Conservation (phyloP, 129 eudicot genomes). For the Lactuca sativa region DNA sequence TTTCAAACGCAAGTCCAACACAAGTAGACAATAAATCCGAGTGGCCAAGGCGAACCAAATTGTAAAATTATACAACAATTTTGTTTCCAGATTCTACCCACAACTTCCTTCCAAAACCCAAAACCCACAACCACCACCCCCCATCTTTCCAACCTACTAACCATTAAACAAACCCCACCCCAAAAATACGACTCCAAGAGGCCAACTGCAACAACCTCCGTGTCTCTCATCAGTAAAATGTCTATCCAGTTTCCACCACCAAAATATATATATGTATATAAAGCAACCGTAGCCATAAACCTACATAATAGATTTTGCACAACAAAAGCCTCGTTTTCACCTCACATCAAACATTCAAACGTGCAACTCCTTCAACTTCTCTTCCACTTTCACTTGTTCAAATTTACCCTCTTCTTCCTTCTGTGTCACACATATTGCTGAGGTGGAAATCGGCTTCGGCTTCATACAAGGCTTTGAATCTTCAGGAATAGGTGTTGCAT, state of each 20-base stretch:
- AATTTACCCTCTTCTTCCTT: constrained; percentile 28
- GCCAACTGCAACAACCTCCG: constrained; percentile 1
- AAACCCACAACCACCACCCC: not conserved
- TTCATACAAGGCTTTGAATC: constrained; percentile 16
- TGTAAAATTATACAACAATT: constrained; percentile 31
- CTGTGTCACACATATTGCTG: constrained; percentile 1
- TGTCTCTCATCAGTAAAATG: not conserved
- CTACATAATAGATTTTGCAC: constrained; percentile 22
- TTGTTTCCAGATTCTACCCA: constrained; percentile 24
- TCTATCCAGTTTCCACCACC: constrained; percentile 22
- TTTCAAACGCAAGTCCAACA: not conserved
- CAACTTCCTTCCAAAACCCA: constrained; percentile 14
- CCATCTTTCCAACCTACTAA: constrained; percentile 22
- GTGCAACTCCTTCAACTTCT: constrained; percentile 42
- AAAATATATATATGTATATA: constrained; percentile 16
- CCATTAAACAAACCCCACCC: constrained; percentile 6
- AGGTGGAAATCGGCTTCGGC: not conserved
- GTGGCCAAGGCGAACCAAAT: constrained; percentile 28
- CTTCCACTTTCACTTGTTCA: constrained; percentile 29
- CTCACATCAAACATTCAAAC: constrained; percentile 16
- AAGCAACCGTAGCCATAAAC: constrained; percentile 24
- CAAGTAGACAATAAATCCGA: constrained; percentile 12
- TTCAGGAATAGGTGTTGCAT: constrained; percentile 5
- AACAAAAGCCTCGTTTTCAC: constrained; percentile 8
- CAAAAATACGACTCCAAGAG: constrained; percentile 16